phyloP scores from a whole-genome alignment of 2,329 filamentous ascomycete genomes.

The Alternaria tenuissima region DNA sequence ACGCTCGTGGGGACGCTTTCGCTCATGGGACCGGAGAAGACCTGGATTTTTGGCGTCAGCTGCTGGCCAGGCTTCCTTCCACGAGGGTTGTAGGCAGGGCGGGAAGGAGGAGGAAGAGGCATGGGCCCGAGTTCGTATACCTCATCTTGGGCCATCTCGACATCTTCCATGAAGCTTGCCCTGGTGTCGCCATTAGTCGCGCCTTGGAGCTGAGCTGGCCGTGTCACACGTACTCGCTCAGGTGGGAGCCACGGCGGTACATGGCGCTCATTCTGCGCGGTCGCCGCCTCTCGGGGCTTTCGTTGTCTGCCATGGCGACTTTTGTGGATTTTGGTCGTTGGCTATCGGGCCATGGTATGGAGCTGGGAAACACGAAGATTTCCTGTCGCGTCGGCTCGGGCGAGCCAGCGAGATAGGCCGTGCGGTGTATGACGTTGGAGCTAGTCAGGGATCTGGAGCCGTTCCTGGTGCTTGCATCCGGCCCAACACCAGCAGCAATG shows the following conservation, averaged over 20 bases:
- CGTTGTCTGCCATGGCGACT: constrained; percentile 41
- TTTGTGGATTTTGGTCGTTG: background rate
- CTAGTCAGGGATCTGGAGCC: constrained; percentile 11
- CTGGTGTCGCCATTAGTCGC: constrained; percentile 22
- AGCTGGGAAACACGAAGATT: constrained; percentile 12
- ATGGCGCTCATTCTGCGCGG: constrained; percentile 52
- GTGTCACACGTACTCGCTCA: constrained; percentile 55
- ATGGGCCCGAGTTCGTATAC: constrained; percentile 59
- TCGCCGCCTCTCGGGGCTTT: constrained; percentile 47
- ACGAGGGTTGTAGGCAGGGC: constrained; percentile 13
- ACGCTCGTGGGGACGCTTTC: constrained; percentile 96
- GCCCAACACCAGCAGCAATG: background rate
- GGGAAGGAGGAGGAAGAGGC: constrained; percentile 13
- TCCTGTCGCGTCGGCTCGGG: constrained; percentile 12
- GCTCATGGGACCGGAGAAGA: constrained; percentile 91
- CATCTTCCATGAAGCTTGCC: constrained; percentile 83
- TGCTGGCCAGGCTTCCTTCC: constrained; percentile 36
- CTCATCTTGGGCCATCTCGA: constrained; percentile 99
- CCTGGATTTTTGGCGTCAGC: constrained; percentile 56
- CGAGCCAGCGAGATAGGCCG: constrained; percentile 6
- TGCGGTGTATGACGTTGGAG: constrained; percentile 17
- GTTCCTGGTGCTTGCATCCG: background rate
- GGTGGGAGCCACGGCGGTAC: constrained; percentile 73
- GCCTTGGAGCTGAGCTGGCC: background rate
- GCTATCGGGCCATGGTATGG: constrained; percentile 28